These are phyloP conservation scores for Penicillium sp. DNA, from an alignment of 2,329 filamentous ascomycete species.

Conservation along the genomic window DNA sequence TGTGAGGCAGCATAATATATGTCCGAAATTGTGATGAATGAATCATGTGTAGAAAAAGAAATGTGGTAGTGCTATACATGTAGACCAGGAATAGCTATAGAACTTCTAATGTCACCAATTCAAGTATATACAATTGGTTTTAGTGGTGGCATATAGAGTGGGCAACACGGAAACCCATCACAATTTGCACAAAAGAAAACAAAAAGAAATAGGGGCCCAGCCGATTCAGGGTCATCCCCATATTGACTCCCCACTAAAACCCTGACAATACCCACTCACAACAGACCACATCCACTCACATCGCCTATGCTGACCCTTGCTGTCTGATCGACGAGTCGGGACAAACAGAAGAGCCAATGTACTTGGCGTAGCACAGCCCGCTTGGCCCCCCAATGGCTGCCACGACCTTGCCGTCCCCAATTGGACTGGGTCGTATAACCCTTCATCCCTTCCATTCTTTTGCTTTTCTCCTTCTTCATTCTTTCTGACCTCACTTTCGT, in stretches of 20 bases:
- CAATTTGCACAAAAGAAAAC: background rate
- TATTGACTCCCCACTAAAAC: background rate
- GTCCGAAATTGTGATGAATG: background rate
- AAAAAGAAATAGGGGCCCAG: background rate
- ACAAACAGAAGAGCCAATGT: constrained; percentile 6
- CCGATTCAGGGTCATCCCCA: background rate
- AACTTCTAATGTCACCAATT: background rate
- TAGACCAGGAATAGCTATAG: background rate
- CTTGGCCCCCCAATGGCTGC: background rate
- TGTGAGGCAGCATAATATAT: background rate
- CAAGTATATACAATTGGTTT: background rate
- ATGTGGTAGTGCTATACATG: background rate
- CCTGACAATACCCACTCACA: background rate
- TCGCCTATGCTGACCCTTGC: constrained; percentile 12
- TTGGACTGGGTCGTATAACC: background rate
- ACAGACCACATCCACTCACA: background rate
- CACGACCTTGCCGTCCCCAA: background rate
- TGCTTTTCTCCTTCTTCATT: constrained; percentile 26
- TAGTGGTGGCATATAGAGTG: too few relatives aligned
- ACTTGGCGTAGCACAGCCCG: constrained; percentile 12
- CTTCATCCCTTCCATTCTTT: constrained; percentile 22
- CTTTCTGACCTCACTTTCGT: constrained; percentile 14
- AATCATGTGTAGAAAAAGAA: background rate
- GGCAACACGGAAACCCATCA: background rate
- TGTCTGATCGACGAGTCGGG: constrained; percentile 9